Evolutionary conservation across 805 yeast species (phyloP).

Genomic region (Hanseniaspora guilliermondii): DNA sequence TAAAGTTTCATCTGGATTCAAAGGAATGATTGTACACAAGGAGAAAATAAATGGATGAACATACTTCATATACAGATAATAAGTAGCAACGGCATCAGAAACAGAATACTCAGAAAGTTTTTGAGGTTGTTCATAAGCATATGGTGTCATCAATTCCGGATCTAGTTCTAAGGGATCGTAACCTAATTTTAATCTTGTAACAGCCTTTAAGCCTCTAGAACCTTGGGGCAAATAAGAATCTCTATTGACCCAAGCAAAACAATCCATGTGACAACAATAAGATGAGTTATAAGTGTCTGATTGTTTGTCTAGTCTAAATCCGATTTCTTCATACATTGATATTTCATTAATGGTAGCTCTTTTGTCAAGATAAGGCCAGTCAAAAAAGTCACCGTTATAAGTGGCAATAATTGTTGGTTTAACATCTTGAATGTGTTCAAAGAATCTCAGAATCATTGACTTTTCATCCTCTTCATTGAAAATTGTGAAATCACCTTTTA

Average conservation of each 20-base stretch:
- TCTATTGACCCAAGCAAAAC: conserved; percentile 94
- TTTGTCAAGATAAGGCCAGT: conserved; percentile 96
- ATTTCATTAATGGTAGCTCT: conserved; percentile 74
- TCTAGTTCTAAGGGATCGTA: conserved; percentile 93
- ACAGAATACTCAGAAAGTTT: conserved; percentile 90
- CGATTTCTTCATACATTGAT: conserved; percentile 84
- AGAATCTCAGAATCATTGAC: conserved; percentile 60
- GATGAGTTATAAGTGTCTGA: conserved; percentile 79
- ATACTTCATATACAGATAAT: conserved; percentile 86
- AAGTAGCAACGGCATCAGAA: conserved; percentile 98
- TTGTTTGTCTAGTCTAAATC: conserved; percentile 77
- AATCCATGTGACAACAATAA: conserved; percentile 93
- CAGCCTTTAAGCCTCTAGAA: conserved; percentile 95
- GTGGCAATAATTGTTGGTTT: conserved; percentile 96
- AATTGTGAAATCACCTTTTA: conserved; percentile 76
- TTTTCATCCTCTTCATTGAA: conserved; percentile 84
- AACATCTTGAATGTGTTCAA: conserved; percentile 78
- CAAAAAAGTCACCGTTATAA: conserved; percentile 96
- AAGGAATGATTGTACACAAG: conserved; percentile 85
- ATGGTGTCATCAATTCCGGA: conserved; percentile 96
- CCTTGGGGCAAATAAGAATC: conserved; percentile 97
- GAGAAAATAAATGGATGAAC: conserved; percentile 96
- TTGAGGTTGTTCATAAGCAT: conserved; percentile 90
- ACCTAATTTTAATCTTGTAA: conserved; percentile 87
- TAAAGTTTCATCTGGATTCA: conserved; percentile 90